Conservation (phyloP, 805 yeast species). For the Sugiyamaella lignohabitans region DNA sequence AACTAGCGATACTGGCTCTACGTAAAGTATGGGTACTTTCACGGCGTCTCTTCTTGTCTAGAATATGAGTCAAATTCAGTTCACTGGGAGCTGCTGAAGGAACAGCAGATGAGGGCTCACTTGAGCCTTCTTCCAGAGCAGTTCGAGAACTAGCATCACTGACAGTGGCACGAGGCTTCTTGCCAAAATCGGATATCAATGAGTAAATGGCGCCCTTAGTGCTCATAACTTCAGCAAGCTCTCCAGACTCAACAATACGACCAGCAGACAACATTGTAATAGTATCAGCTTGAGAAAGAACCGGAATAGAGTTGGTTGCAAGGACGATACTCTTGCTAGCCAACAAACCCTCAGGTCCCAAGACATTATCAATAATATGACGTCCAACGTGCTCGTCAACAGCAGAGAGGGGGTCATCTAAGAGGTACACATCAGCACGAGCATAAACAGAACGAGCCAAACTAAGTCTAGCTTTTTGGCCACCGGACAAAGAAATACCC, state of each 20-base stretch:
- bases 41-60: conserved; percentile 16
- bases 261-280: conserved; percentile 60
- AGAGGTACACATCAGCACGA: conserved; percentile 54
- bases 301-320: conserved; percentile 83
- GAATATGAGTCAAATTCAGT: not conserved
- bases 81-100: conserved; percentile 7
- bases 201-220: conserved; percentile 22
- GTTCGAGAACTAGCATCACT: conserved; percentile 17
- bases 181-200: conserved; percentile 24
- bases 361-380: conserved; percentile 66
- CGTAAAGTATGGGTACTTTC: conserved; percentile 35
- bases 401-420: conserved; percentile 79
- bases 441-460: conserved; percentile 76
- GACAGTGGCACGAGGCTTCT: conserved; percentile 11
- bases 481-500: conserved; percentile 83
- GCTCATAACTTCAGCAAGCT: conserved; percentile 25
- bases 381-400: conserved; percentile 85
- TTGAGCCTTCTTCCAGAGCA: conserved; percentile 1
- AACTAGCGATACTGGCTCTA: conserved; percentile 60
- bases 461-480: conserved; percentile 77
- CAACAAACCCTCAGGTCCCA: conserved; percentile 75
- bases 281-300: conserved; percentile 64
- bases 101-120: conserved; percentile 3
- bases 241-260: conserved; percentile 33
- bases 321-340: conserved; percentile 66